Evolutionary conservation across 768 basidiomycete species (phyloP).

Genomic region (Mycena maculata): DNA sequence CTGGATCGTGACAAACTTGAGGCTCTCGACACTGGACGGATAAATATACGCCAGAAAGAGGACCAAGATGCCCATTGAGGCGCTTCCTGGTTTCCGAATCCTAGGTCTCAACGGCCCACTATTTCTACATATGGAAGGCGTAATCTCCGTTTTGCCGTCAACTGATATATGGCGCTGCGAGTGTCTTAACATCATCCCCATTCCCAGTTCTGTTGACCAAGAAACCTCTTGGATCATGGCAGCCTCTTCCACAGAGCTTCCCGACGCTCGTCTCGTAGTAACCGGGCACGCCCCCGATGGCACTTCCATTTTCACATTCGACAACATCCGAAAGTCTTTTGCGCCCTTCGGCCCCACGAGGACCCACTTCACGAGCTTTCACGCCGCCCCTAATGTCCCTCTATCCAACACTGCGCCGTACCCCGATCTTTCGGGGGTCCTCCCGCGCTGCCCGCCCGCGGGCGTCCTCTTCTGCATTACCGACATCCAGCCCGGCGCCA

Average conservation of each 20-base stretch:
- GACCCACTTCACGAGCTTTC: constrained; percentile 25
- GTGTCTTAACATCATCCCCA: neutral
- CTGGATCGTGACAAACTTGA: too few species aligned
- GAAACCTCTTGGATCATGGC: neutral
- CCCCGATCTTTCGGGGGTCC: constrained; percentile 15
- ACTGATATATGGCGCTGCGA: neutral
- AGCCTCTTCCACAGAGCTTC: constrained; percentile 8
- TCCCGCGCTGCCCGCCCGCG: constrained; percentile 18
- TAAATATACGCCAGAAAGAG: too few species aligned
- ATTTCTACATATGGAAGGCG: neutral
- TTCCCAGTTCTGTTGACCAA: neutral
- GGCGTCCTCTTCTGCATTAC: constrained; percentile 30
- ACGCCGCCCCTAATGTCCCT: constrained; percentile 19
- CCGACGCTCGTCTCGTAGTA: constrained; percentile 17
- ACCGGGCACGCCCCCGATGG: constrained; percentile 20
- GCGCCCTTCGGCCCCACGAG: constrained; percentile 22
- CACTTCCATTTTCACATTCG: constrained; percentile 25
- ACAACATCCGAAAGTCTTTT: constrained; percentile 20
- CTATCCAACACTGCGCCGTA: constrained; percentile 25
- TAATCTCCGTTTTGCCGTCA: constrained; percentile 7
- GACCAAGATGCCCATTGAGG: too few species aligned
- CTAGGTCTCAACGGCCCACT: too few species aligned
- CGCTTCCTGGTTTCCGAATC: too few species aligned
- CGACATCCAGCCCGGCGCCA: constrained; percentile 26
- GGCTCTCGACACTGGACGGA: too few species aligned